These are phyloP conservation scores for Voacanga thouarsii DNA, from an alignment of 257 asterid species.

Conservation along the genomic window DNA sequence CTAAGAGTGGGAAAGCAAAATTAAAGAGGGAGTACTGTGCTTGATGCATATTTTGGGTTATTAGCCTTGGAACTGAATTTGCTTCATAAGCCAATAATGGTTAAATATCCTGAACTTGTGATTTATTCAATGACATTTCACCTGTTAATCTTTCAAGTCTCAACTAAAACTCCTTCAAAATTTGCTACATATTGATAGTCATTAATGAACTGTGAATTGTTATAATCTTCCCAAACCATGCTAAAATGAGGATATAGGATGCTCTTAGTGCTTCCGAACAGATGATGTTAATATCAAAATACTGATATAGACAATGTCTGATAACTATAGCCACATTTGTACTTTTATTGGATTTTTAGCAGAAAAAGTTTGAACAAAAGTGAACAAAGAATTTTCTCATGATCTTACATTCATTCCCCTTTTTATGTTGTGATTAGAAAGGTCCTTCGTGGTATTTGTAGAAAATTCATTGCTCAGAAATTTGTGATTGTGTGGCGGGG, in stretches of 20 bases:
- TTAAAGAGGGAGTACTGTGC: neutral
- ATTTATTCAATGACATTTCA: neutral
- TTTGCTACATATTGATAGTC: neutral
- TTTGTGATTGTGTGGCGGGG: neutral
- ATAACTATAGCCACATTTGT: neutral
- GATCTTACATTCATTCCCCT: neutral
- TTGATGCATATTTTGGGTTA: neutral
- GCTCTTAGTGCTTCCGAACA: neutral
- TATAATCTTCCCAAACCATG: neutral
- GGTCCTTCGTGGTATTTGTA: neutral
- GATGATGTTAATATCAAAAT: neutral
- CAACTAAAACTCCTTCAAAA: neutral
- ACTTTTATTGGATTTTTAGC: neutral
- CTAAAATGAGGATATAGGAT: neutral
- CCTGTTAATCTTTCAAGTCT: neutral
- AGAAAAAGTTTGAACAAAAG: neutral
- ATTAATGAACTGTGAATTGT: neutral
- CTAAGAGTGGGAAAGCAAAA: neutral
- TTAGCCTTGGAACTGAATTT: neutral
- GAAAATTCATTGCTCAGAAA: neutral
- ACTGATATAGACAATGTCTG: neutral
- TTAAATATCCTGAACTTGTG: neutral
- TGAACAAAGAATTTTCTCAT: neutral
- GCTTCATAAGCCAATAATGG: neutral
- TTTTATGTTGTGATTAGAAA: neutral